Conservation (phyloP, 495 filamentous ascomycete species). For the Penicillium desertorum region DNA sequence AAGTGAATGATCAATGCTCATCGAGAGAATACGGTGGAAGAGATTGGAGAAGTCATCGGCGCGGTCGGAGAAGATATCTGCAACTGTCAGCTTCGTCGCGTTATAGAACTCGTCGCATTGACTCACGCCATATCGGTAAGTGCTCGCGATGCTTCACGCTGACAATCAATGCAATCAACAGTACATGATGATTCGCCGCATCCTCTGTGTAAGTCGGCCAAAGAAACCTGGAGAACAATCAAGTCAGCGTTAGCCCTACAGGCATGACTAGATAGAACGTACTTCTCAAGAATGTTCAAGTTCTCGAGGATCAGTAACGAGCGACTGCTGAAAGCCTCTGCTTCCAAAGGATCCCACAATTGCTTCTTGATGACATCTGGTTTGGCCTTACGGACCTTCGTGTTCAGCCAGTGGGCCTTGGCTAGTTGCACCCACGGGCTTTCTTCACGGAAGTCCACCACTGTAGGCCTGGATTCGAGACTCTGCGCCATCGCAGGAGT, state of each 20-base stretch:
- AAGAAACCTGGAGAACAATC: slow-evolving; percentile 61
- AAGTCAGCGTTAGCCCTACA: slow-evolving; percentile 26
- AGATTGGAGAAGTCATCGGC: slow-evolving; percentile 83
- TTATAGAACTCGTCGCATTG: slow-evolving; percentile 8
- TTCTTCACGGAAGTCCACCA: slow-evolving; percentile 73
- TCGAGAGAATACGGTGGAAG: slow-evolving; percentile 85
- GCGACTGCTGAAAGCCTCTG: slow-evolving; percentile 71
- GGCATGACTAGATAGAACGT: slow-evolving; percentile 20
- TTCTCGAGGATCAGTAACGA: slow-evolving; percentile 84
- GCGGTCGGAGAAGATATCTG: slow-evolving; percentile 72
- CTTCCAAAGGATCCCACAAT: slow-evolving; percentile 88
- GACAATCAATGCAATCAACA: slow-evolving; percentile 78
- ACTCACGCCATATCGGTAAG: slow-evolving; percentile 78
- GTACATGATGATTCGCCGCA: slow-evolving; percentile 85
- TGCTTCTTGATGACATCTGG: slow-evolving; percentile 82
- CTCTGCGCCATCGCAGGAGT: slow-evolving; percentile 47
- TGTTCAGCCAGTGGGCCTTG: slow-evolving; percentile 78
- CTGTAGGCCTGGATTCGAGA: slow-evolving; percentile 55
- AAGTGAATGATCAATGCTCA: slow-evolving; percentile 79
- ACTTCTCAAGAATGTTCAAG: slow-evolving; percentile 87
- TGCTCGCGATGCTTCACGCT: slow-evolving; percentile 87
- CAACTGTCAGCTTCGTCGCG: slow-evolving; percentile 19
- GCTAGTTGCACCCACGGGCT: slow-evolving; percentile 81
- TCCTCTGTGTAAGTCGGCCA: slow-evolving; percentile 93
- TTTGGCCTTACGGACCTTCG: slow-evolving; percentile 71